A percentile compares a stretch with the other conserved stretches of the same genome.
Evolutionary conservation across 2,329 filamentous ascomycete genomes (phyloP).

Genomic region (Claviceps monticola): DNA sequence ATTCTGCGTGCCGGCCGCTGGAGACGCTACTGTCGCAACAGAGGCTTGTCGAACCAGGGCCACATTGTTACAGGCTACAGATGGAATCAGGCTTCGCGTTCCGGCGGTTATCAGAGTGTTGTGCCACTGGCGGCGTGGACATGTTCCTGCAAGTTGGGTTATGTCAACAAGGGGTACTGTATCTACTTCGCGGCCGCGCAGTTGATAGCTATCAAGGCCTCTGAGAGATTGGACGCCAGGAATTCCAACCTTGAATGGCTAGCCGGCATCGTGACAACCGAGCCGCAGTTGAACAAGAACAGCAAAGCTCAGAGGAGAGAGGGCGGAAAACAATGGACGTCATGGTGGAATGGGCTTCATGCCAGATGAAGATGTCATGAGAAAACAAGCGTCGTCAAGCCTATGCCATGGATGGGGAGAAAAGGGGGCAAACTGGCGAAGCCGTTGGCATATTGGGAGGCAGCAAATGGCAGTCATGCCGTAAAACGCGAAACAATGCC

Average conservation of each 20-base stretch:
- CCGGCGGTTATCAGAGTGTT: slow-evolving; percentile 17
- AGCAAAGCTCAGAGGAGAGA: slow-evolving; percentile 19
- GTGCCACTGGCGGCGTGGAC: slow-evolving; percentile 25
- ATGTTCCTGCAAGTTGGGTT: slow-evolving; percentile 7
- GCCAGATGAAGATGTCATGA: slow-evolving; percentile 7
- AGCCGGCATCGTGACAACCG: slow-evolving; percentile 14
- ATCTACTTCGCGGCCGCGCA: neutral
- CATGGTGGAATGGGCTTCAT: slow-evolving; percentile 20
- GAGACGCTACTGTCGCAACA: slow-evolving; percentile 14
- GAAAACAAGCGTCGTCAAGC: neutral
- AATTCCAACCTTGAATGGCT: slow-evolving; percentile 11
- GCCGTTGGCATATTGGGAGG: neutral
- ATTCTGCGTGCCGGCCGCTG: slow-evolving; percentile 12
- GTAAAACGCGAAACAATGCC: neutral
- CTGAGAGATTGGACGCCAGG: neutral
- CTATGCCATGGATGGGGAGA: neutral
- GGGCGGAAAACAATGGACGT: slow-evolving; percentile 21
- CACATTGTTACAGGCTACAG: slow-evolving; percentile 16
- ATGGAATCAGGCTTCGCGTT: slow-evolving; percentile 15
- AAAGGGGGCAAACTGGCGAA: neutral
- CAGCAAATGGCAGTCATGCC: neutral
- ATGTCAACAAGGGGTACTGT: slow-evolving; percentile 2
- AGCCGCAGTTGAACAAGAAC: slow-evolving; percentile 10
- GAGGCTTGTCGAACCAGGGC: slow-evolving; percentile 27
- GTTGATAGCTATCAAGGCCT: neutral